phyloP scores from a whole-genome alignment of 768 basidiomycete genomes.

The Neoboletus subvelutipes region DNA sequence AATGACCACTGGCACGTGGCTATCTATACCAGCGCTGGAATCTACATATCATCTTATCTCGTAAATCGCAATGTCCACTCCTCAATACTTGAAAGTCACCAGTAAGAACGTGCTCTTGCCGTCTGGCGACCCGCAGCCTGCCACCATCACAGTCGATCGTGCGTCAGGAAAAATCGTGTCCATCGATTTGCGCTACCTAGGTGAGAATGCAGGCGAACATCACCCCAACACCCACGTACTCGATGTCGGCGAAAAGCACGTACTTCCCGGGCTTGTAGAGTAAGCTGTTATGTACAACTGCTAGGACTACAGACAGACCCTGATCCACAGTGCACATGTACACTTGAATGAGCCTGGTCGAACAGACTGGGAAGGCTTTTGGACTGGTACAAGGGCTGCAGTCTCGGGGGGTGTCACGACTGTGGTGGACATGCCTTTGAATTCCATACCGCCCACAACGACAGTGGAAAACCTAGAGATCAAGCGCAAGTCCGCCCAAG shows the following conservation, averaged over 20 bases:
- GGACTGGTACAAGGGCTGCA: conserved; percentile 88
- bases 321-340: conserved; percentile 68
- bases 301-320: neutral
- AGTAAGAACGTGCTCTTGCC: conserved; percentile 61
- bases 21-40: neutral
- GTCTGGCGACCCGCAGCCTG: conserved; percentile 48
- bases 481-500: conserved; percentile 70
- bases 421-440: conserved; percentile 96
- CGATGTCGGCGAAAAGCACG: conserved; percentile 54
- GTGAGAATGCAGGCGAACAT: conserved; percentile 25
- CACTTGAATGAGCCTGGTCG: conserved; percentile 94
- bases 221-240: conserved; percentile 40
- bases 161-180: conserved; percentile 58
- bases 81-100: conserved; percentile 42
- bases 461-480: conserved; percentile 70
- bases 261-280: conserved; percentile 85
- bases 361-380: conserved; percentile 93
- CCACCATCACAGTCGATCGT: conserved; percentile 62
- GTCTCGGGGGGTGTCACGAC: conserved; percentile 94
- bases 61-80: conserved; percentile 10
- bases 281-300: conserved; percentile 26
- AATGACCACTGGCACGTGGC: conserved; percentile 4
- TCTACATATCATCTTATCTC: neutral
- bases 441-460: conserved; percentile 95
- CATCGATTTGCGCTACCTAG: conserved; percentile 39